These are phyloP conservation scores for Exophiala sp. DNA, from an alignment of 2,329 filamentous ascomycete species.

Conservation along the genomic window DNA sequence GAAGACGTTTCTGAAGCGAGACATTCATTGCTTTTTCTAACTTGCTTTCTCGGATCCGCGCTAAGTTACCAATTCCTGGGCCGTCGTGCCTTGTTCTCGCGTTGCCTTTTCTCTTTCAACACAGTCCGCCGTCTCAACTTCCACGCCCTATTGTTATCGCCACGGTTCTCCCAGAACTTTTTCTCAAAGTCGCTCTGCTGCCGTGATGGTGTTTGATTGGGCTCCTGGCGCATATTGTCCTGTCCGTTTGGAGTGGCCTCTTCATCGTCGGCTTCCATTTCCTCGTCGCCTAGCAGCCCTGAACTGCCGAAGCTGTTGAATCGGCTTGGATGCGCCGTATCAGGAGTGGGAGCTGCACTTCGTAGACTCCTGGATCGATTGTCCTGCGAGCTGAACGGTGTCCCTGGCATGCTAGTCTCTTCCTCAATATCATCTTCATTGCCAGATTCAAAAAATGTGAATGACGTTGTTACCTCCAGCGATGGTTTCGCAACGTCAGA, in stretches of 20 bases:
- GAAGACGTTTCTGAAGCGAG: not conserved
- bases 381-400: conserved; percentile 78
- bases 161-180: conserved; percentile 57
- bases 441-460: conserved; percentile 72
- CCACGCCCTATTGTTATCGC: conserved; percentile 50
- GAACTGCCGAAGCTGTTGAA: conserved; percentile 27
- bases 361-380: conserved; percentile 64
- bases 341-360: conserved; percentile 90
- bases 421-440: conserved; percentile 47
- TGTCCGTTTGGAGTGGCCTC: conserved; percentile 1
- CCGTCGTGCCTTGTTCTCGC: conserved; percentile 50
- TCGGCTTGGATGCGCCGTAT: conserved; percentile 71
- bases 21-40: no score
- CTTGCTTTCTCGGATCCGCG: no score
- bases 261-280: conserved; percentile 28
- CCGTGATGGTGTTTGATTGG: conserved; percentile 5
- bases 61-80: conserved; percentile 23
- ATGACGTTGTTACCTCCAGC: conserved; percentile 54
- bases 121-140: conserved; percentile 57
- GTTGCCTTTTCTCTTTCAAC: conserved; percentile 58
- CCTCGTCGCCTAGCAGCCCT: conserved; percentile 19
- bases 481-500: conserved; percentile 35
- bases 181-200: conserved; percentile 58
- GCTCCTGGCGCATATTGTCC: conserved; percentile 12
- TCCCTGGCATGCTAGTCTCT: conserved; percentile 57